Evolutionary conservation across 352 stramenopile species (phyloP), one percentile per base, ranked within the genome.

Genomic region (Phytophthora podocarpi): DNA sequence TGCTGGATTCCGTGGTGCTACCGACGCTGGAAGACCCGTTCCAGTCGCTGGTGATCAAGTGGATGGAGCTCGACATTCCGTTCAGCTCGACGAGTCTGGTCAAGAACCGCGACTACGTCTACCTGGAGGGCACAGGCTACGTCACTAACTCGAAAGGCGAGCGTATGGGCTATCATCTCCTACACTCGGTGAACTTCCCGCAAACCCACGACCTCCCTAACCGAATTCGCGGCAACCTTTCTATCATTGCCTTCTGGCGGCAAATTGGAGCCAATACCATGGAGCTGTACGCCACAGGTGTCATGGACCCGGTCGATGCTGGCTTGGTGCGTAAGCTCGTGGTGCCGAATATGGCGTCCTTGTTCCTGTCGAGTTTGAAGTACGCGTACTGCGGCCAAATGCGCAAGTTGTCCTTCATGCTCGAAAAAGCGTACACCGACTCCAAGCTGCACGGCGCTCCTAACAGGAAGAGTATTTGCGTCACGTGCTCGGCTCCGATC

Each of bases 41-140:
- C 39, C 68, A 59, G 21, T 45, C 68, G 24, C 36, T 77, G 10
- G 60, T 71, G n/a, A 30, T 76, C 8, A 76, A 76, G 31, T 76
- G 68, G 68, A 76, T 76, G 45, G 57, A 87, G 32, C 45, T 79
- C 13, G 76, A 80, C 21, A 76, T 86, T 47, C 51, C 81, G 20
- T 70, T 72, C 20, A 55, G 78, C 15, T 76, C 76, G 27, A 75
- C 63, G 9, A 67, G 70, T 15, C 39, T 78, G 24, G 55, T 78
- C 9, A 62, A 61, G 32, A 72, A 68, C 27, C 64, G 69, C 9
- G 69, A 78, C 70, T 75, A 72, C 40, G 50, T 79, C 7, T 76
- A 74, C 51, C 51, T 79, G 21, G 70, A 79, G 15, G 57, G 41
- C 20, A 74, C 62, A 13, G 70, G 70, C 10, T 64, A 64, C 24